A percentile compares a stretch with the other conserved stretches of the same genome.
Conservation (phyloP, 2,329 filamentous ascomycete genomes). For the Penicillium janthinellum region DNA sequence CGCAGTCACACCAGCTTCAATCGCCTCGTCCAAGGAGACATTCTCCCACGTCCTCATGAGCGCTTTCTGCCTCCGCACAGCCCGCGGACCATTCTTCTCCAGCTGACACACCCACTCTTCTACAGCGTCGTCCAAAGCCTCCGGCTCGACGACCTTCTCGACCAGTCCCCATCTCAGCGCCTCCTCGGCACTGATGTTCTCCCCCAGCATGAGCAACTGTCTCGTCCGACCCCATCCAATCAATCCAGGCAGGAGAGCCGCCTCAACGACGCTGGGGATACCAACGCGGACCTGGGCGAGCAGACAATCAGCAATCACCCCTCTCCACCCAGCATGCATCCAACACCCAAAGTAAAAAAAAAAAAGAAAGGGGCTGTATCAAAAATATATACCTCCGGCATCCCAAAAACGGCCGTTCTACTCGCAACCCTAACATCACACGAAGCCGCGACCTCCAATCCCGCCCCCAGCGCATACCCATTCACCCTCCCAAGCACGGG, state of each 20-base stretch:
- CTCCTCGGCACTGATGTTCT: constrained; percentile 35
- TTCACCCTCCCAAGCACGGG: constrained; percentile 44
- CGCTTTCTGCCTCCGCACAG: constrained; percentile 38
- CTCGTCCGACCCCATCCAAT: constrained; percentile 43
- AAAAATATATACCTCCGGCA: constrained; percentile 39
- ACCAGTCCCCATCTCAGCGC: constrained; percentile 42
- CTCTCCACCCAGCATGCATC: neutral
- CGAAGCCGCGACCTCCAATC: constrained; percentile 38
- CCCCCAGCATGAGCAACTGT: constrained; percentile 39
- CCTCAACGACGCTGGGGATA: constrained; percentile 44
- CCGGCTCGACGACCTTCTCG: constrained; percentile 35
- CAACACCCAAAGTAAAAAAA: neutral
- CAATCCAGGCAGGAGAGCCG: constrained; percentile 39
- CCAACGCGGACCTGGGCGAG: constrained; percentile 30
- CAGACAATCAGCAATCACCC: neutral
- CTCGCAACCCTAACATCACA: constrained; percentile 44
- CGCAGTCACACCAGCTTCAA: constrained; percentile 28
- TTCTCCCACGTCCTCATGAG: constrained; percentile 33
- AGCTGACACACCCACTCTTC: constrained; percentile 34
- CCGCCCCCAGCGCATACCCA: constrained; percentile 42
- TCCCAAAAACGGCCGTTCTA: constrained; percentile 36
- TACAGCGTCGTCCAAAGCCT: constrained; percentile 34
- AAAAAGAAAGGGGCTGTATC: neutral
- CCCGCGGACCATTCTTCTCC: constrained; percentile 33
- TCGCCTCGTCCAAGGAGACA: constrained; percentile 24